Percentiles rank a stretch among this genome's conserved stretches.
Evolutionary conservation across 768 basidiomycete genomes (phyloP).

Genomic region (Naganishia friedmannii): DNA sequence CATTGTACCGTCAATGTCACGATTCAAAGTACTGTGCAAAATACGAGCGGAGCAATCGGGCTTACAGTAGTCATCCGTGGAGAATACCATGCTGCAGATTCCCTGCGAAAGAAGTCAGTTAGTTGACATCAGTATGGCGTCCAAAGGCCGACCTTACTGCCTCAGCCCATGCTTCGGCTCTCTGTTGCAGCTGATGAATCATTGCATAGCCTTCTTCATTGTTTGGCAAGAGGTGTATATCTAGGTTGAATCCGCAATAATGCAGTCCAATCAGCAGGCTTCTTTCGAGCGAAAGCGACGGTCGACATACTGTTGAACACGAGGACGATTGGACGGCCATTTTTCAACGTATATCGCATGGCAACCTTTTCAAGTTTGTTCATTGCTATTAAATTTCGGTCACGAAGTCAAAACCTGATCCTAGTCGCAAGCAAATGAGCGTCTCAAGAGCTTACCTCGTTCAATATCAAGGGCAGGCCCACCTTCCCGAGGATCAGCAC

Average conservation of each 20-base stretch:
- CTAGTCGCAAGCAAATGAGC: too few species aligned
- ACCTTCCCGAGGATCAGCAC: conserved; percentile 78
- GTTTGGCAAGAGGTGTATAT: conserved; percentile 56
- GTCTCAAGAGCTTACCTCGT: conserved; percentile 57
- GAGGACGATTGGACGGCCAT: conserved; percentile 69
- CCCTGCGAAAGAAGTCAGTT: conserved; percentile 53
- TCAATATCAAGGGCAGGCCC: conserved; percentile 79
- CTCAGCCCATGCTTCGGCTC: conserved; percentile 82
- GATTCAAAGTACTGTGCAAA: too few species aligned
- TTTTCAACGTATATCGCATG: conserved; percentile 60
- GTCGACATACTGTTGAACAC: conserved; percentile 69
- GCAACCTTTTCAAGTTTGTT: conserved; percentile 81
- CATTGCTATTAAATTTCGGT: conserved; percentile 56
- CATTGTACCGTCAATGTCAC: conserved; percentile 4
- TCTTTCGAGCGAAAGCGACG: conserved; percentile 59
- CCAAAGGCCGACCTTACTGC: conserved; percentile 39
- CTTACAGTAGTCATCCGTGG: conserved; percentile 73
- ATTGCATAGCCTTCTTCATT: conserved; percentile 73
- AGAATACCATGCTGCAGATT: conserved; percentile 72
- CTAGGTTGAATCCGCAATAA: conserved; percentile 29
- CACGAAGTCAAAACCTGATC: not conserved
- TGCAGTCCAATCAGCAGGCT: too few species aligned
- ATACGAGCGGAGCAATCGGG: conserved; percentile 14
- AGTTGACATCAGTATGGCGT: not conserved
- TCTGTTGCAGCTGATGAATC: conserved; percentile 80